Percentiles rank a stretch among this genome's conserved stretches.
These are phyloP conservation scores for Clathrospora elynae DNA, from an alignment of 2,329 filamentous ascomycete species.

Conservation along the genomic window DNA sequence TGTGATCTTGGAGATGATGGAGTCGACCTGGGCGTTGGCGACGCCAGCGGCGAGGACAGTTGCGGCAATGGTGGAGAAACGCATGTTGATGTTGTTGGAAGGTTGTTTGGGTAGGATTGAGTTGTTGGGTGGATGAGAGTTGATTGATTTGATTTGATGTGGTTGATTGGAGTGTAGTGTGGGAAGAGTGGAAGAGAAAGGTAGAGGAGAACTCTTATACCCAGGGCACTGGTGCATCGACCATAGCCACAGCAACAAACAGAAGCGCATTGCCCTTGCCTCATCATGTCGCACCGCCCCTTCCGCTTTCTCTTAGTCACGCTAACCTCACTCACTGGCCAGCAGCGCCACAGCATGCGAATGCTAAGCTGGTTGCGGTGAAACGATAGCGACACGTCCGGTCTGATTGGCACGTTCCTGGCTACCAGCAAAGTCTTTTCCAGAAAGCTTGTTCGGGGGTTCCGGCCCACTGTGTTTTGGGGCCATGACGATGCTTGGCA, in stretches of 20 bases:
- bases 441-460: conserved; percentile 14
- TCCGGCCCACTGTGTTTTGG: too few species aligned
- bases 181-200: conserved; percentile 1
- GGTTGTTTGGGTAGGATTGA: conserved; percentile 9
- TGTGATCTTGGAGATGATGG: conserved; percentile 22
- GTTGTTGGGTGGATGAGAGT: conserved; percentile 1
- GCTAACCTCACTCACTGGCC: conserved; percentile 11
- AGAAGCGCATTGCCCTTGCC: neutral
- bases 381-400: neutral
- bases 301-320: conserved; percentile 20
- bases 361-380: conserved; percentile 13
- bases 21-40: conserved; percentile 38
- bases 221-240: neutral
- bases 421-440: conserved; percentile 10
- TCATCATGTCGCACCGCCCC: conserved; percentile 17
- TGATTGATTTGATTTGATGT: conserved; percentile 10
- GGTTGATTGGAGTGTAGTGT: conserved; percentile 20
- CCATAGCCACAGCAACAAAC: conserved; percentile 1
- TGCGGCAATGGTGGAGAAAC: conserved; percentile 43
- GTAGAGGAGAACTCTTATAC: conserved; percentile 1
- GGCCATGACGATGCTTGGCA: too few species aligned
- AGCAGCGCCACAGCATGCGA: conserved; percentile 19
- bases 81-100: conserved; percentile 36
- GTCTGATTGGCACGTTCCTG: conserved; percentile 19
- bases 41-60: conserved; percentile 36